These are phyloP conservation scores for Porphyrellus cyaneotinctus DNA, from an alignment of 768 basidiomycete species.

Conservation along the genomic window DNA sequence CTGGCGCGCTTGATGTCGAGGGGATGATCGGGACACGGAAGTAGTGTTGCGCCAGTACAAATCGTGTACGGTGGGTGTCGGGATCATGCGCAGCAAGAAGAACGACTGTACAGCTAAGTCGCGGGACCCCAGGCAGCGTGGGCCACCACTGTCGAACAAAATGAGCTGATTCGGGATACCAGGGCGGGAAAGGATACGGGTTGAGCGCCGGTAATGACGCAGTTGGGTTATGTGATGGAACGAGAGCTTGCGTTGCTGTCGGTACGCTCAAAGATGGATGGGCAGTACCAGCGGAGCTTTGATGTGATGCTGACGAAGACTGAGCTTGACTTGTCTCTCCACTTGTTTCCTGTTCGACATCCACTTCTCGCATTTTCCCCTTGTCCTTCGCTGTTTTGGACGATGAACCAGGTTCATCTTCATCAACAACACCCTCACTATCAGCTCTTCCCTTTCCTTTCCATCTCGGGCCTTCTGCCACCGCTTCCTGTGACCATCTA, in stretches of 20 bases:
- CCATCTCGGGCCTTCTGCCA: conserved; percentile 14
- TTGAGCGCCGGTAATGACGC: conserved; percentile 35
- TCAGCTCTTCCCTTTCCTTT: conserved; percentile 27
- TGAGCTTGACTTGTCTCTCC: conserved; percentile 8
- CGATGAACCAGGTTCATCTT: conserved; percentile 8
- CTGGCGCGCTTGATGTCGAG: conserved; percentile 7
- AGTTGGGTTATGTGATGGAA: background rate
- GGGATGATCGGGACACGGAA: conserved; percentile 60
- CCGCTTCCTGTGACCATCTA: conserved; percentile 18
- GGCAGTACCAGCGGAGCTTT: background rate
- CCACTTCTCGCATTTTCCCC: conserved; percentile 21
- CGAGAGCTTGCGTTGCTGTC: background rate
- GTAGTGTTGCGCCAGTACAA: conserved; percentile 72
- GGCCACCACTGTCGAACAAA: conserved; percentile 85
- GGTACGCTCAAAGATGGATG: conserved; percentile 8
- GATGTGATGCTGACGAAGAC: conserved; percentile 12
- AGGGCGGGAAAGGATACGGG: conserved; percentile 62
- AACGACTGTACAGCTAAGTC: conserved; percentile 69
- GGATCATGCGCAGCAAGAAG: conserved; percentile 61
- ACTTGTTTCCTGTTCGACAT: conserved; percentile 6
- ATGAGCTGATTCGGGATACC: conserved; percentile 72
- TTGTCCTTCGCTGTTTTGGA: conserved; percentile 14
- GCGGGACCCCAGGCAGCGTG: conserved; percentile 55
- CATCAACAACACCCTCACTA: conserved; percentile 12
- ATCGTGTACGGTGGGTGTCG: conserved; percentile 54